These are phyloP conservation scores for Xenoacremonium recifei DNA, from an alignment of 2,329 filamentous ascomycete species.

Conservation along the genomic window DNA sequence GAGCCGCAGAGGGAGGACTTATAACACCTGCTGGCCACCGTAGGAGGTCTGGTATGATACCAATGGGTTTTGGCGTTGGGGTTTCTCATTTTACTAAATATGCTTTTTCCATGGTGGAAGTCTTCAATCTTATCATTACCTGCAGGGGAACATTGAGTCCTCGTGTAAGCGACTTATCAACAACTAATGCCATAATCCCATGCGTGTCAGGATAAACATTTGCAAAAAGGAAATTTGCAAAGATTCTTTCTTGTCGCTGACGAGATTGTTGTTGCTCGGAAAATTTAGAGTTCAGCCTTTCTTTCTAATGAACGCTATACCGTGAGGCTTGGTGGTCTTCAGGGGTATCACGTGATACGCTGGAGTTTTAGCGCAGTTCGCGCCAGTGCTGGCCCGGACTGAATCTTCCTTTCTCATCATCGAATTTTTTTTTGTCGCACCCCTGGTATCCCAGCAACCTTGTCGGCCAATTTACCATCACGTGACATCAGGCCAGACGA, in stretches of 20 bases:
- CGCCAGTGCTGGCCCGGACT: conserved; percentile 15
- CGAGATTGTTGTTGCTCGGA: too few species aligned
- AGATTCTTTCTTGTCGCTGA: too few species aligned
- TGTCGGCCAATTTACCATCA: conserved; percentile 24
- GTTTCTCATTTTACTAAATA: too few species aligned
- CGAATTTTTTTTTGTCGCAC: conserved; percentile 16
- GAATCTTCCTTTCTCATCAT: conserved; percentile 31
- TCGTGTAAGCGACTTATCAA: too few species aligned
- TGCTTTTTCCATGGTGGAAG: too few species aligned
- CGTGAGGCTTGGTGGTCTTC: conserved; percentile 18
- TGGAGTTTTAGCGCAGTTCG: conserved; percentile 20
- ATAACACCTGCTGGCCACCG: conserved; percentile 8
- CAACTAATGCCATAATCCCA: too few species aligned
- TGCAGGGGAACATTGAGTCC: too few species aligned
- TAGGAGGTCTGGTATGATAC: conserved; percentile 31
- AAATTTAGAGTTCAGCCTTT: too few species aligned
- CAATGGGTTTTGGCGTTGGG: conserved; percentile 33
- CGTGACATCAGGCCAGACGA: conserved; percentile 30
- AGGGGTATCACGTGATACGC: conserved; percentile 30
- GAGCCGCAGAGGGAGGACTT: conserved; percentile 11
- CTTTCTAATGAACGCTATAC: too few species aligned
- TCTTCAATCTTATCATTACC: too few species aligned
- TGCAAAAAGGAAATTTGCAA: too few species aligned
- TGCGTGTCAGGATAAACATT: too few species aligned
- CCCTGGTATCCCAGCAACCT: conserved; percentile 13